Evolutionary conservation across 2,329 filamentous ascomycete species (phyloP), one percentile per base, ranked within the genome.

Genomic region (Ceratocystis lukuohia): DNA sequence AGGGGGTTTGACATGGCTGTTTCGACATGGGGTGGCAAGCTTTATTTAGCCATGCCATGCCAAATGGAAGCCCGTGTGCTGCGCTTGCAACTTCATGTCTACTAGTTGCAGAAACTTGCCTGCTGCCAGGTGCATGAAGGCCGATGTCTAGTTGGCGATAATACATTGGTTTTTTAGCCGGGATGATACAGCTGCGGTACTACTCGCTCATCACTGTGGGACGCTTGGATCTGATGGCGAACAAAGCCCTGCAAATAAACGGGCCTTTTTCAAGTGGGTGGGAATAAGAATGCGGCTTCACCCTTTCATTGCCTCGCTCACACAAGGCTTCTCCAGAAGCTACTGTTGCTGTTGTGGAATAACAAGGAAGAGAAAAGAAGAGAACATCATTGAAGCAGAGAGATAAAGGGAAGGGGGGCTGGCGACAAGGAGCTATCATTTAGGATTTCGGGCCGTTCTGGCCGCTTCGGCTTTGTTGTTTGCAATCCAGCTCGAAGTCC

Each of bases 391-490:
- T 28, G 7, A 63, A 63, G 37, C 20, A 33, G 41, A 25, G 17
- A 62, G 37, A 62, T n/a, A 48, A 57, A 30, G 28, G 20, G 53
- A 30, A 5, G 53, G 25, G 53, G 15, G 53, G 53, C 53, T 57
- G 25, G 53, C 1, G 8, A 57, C 53, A 57, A 33, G 53, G 53
- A 12, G 53, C 22, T 57, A 57, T 37, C 17, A 17, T 33, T 44
- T 30, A 63, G 61, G 61, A 63, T 63, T 63, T 63, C 61, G 61
- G 61, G 61, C 61, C 61, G 61, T 63, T 63, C 61, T 45, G 22
- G 44, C 25, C 20, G 28, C 33, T 33, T 63, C 61, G 45, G 45
- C 45, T 46, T 33, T 25, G 41, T 63, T 63, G 41, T 63, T 44
- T 63, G 53, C 12, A 28, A 17, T 22, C 5, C 30, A 28, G 53